Evolutionary conservation across 306 rosid species (phyloP).

Genomic region (Crataegus laevigata): DNA sequence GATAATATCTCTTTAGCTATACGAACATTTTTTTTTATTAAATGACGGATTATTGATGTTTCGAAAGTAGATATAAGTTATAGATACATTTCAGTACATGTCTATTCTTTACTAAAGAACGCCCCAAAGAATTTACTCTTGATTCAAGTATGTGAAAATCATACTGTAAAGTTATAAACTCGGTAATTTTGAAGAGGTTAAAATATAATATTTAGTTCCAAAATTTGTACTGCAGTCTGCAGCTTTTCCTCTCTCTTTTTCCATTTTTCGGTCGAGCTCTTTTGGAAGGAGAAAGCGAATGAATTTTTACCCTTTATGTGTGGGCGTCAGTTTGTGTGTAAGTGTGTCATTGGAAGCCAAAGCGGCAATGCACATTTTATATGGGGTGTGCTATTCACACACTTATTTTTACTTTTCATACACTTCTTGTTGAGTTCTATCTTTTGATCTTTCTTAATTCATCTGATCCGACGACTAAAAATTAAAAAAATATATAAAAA

Average conservation of each 20-base stretch:
- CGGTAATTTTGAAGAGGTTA: not conserved
- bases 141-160: not conserved
- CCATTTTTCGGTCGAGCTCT: not conserved
- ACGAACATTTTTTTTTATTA: no score
- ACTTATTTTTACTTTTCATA: no score
- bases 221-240: not conserved
- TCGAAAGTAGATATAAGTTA: no score
- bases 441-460: no score
- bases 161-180: not conserved
- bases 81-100: no score
- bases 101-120: no score
- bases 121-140: not conserved
- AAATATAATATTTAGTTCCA: not conserved
- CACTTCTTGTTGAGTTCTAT: no score
- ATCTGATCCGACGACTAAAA: no score
- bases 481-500: no score
- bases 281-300: slow-evolving; percentile 1
- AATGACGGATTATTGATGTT: not conserved
- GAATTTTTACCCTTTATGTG: not conserved
- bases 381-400: no score
- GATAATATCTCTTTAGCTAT: no score
- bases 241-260: not conserved
- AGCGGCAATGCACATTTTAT: not conserved
- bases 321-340: not conserved
- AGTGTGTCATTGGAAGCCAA: not conserved